Base-by-base conservation (phyloP, 257 asterid species). In the Solanum appendiculatum region DNA sequence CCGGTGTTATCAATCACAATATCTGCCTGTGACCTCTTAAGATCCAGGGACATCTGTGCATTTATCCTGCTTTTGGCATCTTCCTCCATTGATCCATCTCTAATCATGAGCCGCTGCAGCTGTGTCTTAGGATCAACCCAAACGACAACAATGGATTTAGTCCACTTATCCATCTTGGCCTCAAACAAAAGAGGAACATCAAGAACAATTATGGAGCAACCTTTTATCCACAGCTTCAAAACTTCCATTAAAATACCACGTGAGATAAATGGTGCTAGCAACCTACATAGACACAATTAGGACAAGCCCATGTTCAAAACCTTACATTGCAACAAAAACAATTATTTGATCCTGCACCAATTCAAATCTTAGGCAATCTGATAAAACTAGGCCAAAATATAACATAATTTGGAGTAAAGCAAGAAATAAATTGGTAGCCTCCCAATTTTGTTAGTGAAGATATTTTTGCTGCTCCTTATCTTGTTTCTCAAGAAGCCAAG, bases 111-210 rank as follows among this genome's bases (percentile, higher is more conserved):
- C 33, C 98, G 94, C 86, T 80, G 94, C 77, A 96, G 99, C 90
- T 96, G 99, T 88, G 98, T 97, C 90, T 92, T 91, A 4, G 95
- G 98, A 86, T 94, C 95, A 77, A 93, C 98, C 99, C 98, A 97
- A 84, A 97, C 95, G 72, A 97, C 99, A 86, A 96, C 88, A 48
- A 93, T 91, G 82, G 99, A 98, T 66, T 92, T 94, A 70, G 99
- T 95, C 98, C 98, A 96, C 83, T 85, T 93, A 90, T 93, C 96
- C 90, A 97, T 91, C 90, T 95, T 95, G 88, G 95, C 97, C 91
- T 97, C 98, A 88, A 97, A 96, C 92, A 97, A 90, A 90, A 97
- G 91, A 86, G 99, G 99, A 84, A 97, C 97, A 78, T 97, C 99
- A 27, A 97, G 98, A 88, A 96, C 94, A 64, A 96, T 95, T 60